These are phyloP conservation scores for Trichoderma endophyticum DNA, from an alignment of 2,329 filamentous ascomycete species.

Conservation along the genomic window DNA sequence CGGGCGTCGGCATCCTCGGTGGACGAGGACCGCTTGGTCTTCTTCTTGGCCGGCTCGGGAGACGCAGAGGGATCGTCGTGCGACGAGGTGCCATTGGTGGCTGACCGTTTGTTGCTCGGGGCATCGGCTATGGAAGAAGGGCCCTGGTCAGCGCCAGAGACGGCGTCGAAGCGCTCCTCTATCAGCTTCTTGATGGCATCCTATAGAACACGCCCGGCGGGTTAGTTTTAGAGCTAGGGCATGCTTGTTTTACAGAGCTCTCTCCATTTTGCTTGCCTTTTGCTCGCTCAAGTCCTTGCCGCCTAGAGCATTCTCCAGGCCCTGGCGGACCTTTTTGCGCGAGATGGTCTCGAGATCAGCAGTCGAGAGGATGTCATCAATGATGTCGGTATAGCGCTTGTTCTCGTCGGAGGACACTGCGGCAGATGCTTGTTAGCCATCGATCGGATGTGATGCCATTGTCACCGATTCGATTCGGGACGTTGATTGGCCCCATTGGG, in stretches of 20 bases:
- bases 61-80: slow-evolving; percentile 44
- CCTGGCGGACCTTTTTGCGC: slow-evolving; percentile 59
- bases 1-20: slow-evolving; percentile 77
- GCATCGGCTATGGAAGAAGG: slow-evolving; percentile 32
- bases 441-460: not conserved
- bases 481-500: not conserved
- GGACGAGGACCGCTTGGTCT: slow-evolving; percentile 61
- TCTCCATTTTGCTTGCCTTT: slow-evolving; percentile 43
- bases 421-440: not conserved
- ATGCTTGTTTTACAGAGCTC: slow-evolving; percentile 5
- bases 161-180: slow-evolving; percentile 69
- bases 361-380: slow-evolving; percentile 56
- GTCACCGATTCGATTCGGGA: not conserved
- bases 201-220: slow-evolving; percentile 37
- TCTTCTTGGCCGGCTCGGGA: slow-evolving; percentile 54
- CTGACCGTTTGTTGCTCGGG: slow-evolving; percentile 34
- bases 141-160: slow-evolving; percentile 50
- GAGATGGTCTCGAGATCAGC: slow-evolving; percentile 62
- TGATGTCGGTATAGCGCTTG: slow-evolving; percentile 53
- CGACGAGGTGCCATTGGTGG: slow-evolving; percentile 36
- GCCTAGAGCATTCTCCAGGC: slow-evolving; percentile 52
- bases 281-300: slow-evolving; percentile 57
- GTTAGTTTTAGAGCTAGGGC: not conserved
- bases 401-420: slow-evolving; percentile 51
- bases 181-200: slow-evolving; percentile 69